Conservation (phyloP, 768 basidiomycete genomes). For the Lactifluus volemus region DNA sequence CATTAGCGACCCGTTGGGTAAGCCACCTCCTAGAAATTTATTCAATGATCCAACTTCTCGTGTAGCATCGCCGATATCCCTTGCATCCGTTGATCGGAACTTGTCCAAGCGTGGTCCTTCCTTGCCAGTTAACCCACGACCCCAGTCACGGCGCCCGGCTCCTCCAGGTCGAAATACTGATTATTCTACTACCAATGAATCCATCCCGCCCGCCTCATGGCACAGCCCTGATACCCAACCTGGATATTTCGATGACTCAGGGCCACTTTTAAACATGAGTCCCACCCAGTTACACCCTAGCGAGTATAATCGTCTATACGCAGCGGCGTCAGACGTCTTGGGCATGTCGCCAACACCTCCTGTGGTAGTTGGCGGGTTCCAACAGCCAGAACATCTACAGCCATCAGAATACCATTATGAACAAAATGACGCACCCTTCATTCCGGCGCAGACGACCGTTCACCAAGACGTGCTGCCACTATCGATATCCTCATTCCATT, state of each 20-base stretch:
- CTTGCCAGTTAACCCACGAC: conserved; percentile 31
- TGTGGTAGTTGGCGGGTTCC: conserved; percentile 17
- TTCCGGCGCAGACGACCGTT: conserved; percentile 17
- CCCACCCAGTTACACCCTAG: conserved; percentile 24
- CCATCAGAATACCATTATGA: conserved; percentile 10
- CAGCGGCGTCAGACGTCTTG: conserved; percentile 72
- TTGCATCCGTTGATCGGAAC: conserved; percentile 24
- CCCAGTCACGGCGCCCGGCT: conserved; percentile 1
- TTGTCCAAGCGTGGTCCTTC: conserved; percentile 19
- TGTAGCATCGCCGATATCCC: conserved; percentile 50
- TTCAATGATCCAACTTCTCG: conserved; percentile 42
- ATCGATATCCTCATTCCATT: not conserved
- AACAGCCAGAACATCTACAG: conserved; percentile 14
- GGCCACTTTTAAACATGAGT: not conserved
- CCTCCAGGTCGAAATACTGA: not conserved
- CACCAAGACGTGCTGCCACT: not conserved
- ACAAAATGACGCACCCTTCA: not conserved
- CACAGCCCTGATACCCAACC: not conserved
- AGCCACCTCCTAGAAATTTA: conserved; percentile 23
- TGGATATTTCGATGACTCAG: conserved; percentile 1
- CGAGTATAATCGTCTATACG: conserved; percentile 54
- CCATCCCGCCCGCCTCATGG: not conserved
- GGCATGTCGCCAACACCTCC: conserved; percentile 69
- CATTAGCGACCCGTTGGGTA: conserved; percentile 34
- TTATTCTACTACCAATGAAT: conserved; percentile 1